These are phyloP conservation scores for Danielia reshetovae DNA, from an alignment of 805 yeast genomes.

Conservation along the genomic window DNA sequence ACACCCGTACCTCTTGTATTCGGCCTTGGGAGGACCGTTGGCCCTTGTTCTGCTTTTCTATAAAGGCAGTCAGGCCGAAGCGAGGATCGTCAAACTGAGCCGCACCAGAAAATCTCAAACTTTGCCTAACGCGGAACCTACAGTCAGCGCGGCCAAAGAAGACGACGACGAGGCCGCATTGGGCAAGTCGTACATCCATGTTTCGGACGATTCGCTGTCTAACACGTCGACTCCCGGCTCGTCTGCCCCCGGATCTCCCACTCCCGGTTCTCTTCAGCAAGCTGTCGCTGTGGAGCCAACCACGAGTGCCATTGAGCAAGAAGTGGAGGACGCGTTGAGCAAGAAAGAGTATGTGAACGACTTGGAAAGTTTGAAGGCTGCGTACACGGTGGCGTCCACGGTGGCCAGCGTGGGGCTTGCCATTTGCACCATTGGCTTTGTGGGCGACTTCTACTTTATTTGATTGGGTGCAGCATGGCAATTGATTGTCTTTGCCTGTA, in stretches of 20 bases:
- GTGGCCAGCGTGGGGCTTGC: slow-evolving; percentile 45
- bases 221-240: slow-evolving; percentile 25
- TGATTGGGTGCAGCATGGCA: too few relatives aligned
- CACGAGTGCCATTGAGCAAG: slow-evolving; percentile 32
- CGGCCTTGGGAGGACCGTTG: slow-evolving; percentile 51
- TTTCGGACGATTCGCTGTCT: slow-evolving; percentile 35
- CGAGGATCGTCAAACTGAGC: slow-evolving; percentile 3
- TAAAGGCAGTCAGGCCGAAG: slow-evolving; percentile 6
- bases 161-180: slow-evolving; percentile 25
- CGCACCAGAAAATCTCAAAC: background rate
- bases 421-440: slow-evolving; percentile 50
- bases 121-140: background rate
- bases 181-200: slow-evolving; percentile 40
- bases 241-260: slow-evolving; percentile 25
- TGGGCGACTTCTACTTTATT: slow-evolving; percentile 44
- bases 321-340: slow-evolving; percentile 38
- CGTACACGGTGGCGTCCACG: slow-evolving; percentile 38
- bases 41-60: slow-evolving; percentile 20
- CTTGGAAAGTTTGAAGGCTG: slow-evolving; percentile 29
- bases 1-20: slow-evolving; percentile 72
- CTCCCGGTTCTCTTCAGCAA: slow-evolving; percentile 5
- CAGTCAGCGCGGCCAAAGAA: background rate
- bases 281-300: slow-evolving; percentile 3
- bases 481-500: too few relatives aligned
- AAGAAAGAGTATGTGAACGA: slow-evolving; percentile 33